Percentiles rank a stretch among this genome's conserved stretches.
phyloP scores from a whole-genome alignment of 495 filamentous ascomycete species.

The Copromyces sp. region DNA sequence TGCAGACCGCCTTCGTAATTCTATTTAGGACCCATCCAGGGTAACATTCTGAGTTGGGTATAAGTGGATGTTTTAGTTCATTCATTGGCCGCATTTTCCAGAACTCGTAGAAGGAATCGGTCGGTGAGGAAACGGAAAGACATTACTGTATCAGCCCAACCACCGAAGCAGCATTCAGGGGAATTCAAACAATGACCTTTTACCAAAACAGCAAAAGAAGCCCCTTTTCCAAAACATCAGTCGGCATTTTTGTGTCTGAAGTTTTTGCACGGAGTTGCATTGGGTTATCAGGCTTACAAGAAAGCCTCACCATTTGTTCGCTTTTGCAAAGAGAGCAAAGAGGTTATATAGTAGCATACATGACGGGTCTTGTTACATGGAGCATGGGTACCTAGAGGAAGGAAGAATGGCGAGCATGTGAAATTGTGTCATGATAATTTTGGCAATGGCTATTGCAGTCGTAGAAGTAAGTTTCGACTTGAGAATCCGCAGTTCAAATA shows the following conservation, averaged over 20 bases:
- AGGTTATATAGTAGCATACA: neutral
- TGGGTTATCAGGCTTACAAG: neutral
- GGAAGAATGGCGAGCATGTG: neutral
- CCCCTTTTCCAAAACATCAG: neutral
- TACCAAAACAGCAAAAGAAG: neutral
- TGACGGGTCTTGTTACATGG: neutral
- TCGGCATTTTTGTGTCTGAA: neutral
- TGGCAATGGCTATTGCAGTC: neutral
- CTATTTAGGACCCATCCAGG: neutral
- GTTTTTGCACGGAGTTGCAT: neutral
- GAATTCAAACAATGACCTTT: neutral
- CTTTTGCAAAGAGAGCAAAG: neutral
- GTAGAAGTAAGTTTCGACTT: no score
- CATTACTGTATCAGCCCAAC: neutral
- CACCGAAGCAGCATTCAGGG: neutral
- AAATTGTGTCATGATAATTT: neutral
- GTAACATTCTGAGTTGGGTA: neutral
- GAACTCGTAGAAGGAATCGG: neutral
- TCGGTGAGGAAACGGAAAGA: neutral
- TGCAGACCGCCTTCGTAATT: neutral
- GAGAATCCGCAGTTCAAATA: neutral
- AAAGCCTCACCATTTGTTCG: neutral
- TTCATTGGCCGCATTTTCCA: neutral
- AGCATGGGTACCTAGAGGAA: neutral
- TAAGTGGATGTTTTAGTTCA: neutral